Base-by-base conservation (phyloP, 148 eudicot genomes). In the Drosera capensis region DNA sequence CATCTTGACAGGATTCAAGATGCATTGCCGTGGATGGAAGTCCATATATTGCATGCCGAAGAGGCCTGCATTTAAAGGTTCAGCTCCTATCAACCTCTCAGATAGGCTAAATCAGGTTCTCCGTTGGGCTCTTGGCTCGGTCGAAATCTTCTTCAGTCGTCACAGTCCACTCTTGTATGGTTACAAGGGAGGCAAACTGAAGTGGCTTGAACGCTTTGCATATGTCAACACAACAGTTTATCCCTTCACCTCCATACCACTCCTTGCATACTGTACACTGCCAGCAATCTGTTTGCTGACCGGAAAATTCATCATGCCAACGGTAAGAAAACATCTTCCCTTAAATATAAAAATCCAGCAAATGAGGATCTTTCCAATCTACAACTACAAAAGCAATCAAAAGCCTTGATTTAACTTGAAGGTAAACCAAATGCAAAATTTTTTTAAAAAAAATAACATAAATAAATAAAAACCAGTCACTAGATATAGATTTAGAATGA, bases 1-100 rank as follows among this genome's bases (percentile, higher is more conserved):
- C 65, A 88, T 88, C 66, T 66, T 88, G 51, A 88, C 97, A 49
- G 97, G 97, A 29, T 88, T 88, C 75, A 88, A 88, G 70, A 88
- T 88, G 97, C 97, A 88, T 53, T 88, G 97, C 39, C 97, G 97
- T 23, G 97, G 97, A 28, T 88, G 97, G 97, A 80, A 92, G 66
- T 88, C 97, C 20, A 80, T 88, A 42, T 88, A 88, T 54, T 88
- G 97, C 52, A 88, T 88, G 96, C 96, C 96, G 22, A 80, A 77
- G 17, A 55, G 70, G 57, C 63, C 96, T 18, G 96, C 96, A 23
- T 88, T 88, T 62, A 88, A 88, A 58, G 95, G 95, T 31, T 78
- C 95, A 48, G 95, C 95, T 68, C 95, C 95, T 15, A 88, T 88
- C 53, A 88, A 88, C 46, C 73, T 88, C 21, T 88, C 96, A 47